Evolutionary conservation across 495 filamentous ascomycete genomes (phyloP).

Genomic region (Talaromyces stipitatus): DNA sequence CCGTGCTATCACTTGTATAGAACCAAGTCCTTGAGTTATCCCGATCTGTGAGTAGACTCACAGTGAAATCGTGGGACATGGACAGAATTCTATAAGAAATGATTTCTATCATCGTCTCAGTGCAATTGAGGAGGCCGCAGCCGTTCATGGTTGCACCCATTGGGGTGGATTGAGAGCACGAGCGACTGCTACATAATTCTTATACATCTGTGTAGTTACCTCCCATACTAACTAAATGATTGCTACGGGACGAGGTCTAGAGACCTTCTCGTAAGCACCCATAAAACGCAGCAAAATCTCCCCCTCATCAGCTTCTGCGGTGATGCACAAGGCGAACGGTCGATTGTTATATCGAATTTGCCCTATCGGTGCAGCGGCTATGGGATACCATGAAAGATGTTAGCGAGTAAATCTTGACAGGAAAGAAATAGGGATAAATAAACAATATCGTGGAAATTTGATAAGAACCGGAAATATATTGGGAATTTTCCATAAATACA

Average conservation of each 20-base stretch:
- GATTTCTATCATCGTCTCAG: too few relatives aligned
- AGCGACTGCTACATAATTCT: too few relatives aligned
- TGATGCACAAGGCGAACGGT: constrained; percentile 23
- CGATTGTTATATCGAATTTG: constrained; percentile 24
- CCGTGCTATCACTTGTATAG: too few relatives aligned
- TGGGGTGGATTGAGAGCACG: too few relatives aligned
- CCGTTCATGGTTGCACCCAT: too few relatives aligned
- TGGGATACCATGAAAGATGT: constrained; percentile 17
- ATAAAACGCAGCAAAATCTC: constrained; percentile 21
- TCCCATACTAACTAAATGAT: too few relatives aligned
- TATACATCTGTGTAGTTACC: too few relatives aligned
- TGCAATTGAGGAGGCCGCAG: too few relatives aligned
- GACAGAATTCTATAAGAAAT: too few relatives aligned
- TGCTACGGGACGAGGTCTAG: constrained; percentile 13
- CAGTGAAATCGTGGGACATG: too few relatives aligned
- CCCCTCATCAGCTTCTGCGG: constrained; percentile 17
- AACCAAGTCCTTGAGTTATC: too few relatives aligned
- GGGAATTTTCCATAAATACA: neutral
- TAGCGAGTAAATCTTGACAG: neutral
- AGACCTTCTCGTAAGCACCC: constrained; percentile 14
- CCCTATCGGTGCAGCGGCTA: constrained; percentile 23
- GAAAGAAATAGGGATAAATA: neutral
- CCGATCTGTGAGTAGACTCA: too few relatives aligned
- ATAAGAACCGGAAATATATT: neutral
- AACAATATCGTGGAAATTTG: neutral